Conservation (phyloP, 192 early-diverging fungal species). For the Mortierella antarctica region DNA sequence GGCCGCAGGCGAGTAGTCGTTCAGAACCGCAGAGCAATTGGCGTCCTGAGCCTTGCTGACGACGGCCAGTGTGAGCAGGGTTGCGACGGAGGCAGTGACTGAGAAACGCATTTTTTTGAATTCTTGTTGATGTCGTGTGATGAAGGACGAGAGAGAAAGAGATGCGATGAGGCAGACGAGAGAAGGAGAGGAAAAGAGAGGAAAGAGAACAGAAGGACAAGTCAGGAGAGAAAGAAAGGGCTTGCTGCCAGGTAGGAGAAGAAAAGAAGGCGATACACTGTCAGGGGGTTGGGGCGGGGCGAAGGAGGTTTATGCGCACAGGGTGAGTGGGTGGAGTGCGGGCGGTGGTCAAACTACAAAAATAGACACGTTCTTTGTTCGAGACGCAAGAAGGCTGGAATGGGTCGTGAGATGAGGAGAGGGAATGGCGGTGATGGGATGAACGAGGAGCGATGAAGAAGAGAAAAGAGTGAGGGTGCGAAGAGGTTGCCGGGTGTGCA, state of each 20-base stretch:
- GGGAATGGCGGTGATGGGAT: not conserved
- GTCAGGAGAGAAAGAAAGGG: constrained; percentile 4
- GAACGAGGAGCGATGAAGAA: not conserved
- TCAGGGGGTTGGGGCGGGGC: not conserved
- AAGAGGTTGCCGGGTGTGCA: not conserved
- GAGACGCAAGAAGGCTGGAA: not conserved
- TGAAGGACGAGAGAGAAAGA: not conserved
- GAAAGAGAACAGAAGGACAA: not conserved
- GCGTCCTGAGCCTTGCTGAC: constrained; percentile 36
- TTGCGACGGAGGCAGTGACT: constrained; percentile 13
- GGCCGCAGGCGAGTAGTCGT: constrained; percentile 11
- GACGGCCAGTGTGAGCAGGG: constrained; percentile 23
- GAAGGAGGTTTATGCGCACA: not conserved
- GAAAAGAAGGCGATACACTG: not conserved
- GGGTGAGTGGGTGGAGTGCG: not conserved
- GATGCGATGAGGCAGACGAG: not conserved
- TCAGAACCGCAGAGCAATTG: constrained; percentile 29
- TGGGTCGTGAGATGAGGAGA: not conserved
- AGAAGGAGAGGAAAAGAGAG: constrained; percentile 3
- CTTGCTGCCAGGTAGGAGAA: not conserved
- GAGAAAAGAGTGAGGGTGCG: not conserved
- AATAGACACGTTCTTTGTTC: not conserved
- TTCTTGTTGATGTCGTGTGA: not conserved
- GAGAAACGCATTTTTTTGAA: constrained; percentile 29
- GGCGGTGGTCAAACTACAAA: not conserved